Evolutionary conservation across 495 filamentous ascomycete genomes (phyloP).

Genomic region (Penicillium subrubescens): DNA sequence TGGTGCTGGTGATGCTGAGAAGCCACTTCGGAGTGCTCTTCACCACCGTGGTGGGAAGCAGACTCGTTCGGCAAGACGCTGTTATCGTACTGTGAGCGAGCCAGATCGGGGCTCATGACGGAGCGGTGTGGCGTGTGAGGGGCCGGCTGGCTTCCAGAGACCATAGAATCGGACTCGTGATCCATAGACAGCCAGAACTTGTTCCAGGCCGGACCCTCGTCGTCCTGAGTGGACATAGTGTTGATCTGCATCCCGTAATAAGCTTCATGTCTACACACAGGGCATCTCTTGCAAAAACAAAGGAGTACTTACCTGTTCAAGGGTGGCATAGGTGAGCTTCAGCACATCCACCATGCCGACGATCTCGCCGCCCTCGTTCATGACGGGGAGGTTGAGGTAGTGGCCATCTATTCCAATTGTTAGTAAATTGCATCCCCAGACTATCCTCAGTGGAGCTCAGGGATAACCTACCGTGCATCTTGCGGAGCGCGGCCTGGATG

Average conservation of each 20-base stretch:
- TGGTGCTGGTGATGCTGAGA: conserved; percentile 54
- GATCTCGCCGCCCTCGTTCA: conserved; percentile 96
- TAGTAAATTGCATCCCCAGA: conserved; percentile 13
- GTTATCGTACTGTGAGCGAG: conserved; percentile 65
- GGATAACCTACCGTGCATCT: conserved; percentile 86
- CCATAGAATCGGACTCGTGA: conserved; percentile 93
- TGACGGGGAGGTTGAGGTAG: conserved; percentile 96
- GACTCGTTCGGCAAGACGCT: conserved; percentile 92
- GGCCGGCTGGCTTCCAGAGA: conserved; percentile 78
- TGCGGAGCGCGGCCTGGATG: conserved; percentile 94
- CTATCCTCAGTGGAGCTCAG: not conserved
- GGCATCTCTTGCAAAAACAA: not conserved
- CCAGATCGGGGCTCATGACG: conserved; percentile 75
- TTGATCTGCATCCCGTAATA: conserved; percentile 58
- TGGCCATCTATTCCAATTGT: conserved; percentile 74
- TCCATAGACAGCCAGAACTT: conserved; percentile 99
- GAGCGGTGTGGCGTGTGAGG: conserved; percentile 63
- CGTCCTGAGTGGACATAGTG: conserved; percentile 76
- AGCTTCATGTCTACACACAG: not conserved
- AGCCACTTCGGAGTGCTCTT: conserved; percentile 68
- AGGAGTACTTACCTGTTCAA: conserved; percentile 81
- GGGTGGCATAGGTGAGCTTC: conserved; percentile 95
- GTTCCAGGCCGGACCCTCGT: conserved; percentile 97
- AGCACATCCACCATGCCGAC: conserved; percentile 99
- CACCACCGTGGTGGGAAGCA: conserved; percentile 85